phyloP scores from a whole-genome alignment of 306 rosid genomes.

The Dryas alaskensis region DNA sequence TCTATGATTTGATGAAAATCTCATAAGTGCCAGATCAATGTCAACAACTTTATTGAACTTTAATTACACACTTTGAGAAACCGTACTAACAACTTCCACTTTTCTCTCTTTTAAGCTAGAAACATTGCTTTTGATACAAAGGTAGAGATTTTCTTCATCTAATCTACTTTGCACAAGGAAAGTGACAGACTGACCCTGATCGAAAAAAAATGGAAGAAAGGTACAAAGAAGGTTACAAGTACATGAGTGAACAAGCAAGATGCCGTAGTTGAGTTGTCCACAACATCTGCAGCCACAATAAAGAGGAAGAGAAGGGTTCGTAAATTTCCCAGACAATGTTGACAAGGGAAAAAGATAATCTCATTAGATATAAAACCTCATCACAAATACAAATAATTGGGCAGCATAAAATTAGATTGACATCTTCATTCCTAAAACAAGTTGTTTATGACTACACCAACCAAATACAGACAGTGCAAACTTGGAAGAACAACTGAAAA shows the following conservation, averaged over 20 bases:
- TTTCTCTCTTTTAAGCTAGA: background rate
- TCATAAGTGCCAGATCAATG: background rate
- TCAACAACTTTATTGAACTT: background rate
- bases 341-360: background rate
- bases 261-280: background rate
- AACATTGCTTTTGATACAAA: background rate
- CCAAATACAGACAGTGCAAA: background rate
- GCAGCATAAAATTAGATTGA: background rate
- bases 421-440: background rate
- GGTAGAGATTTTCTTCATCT: constrained; percentile 12
- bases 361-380: background rate
- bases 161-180: constrained; percentile 21
- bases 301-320: background rate
- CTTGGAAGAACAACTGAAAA: no score
- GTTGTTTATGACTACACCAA: background rate
- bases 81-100: constrained; percentile 2
- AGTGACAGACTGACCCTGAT: constrained; percentile 7
- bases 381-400: background rate
- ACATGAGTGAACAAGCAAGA: background rate
- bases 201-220: background rate
- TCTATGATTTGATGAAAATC: background rate
- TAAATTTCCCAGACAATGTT: background rate
- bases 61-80: constrained; percentile 1
- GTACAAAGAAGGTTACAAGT: constrained; percentile 16
- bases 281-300: constrained; percentile 28